A percentile compares a stretch with the other conserved stretches of the same genome.
phyloP scores from a whole-genome alignment of 805 yeast species.

The Candida ascalaphidarum region DNA sequence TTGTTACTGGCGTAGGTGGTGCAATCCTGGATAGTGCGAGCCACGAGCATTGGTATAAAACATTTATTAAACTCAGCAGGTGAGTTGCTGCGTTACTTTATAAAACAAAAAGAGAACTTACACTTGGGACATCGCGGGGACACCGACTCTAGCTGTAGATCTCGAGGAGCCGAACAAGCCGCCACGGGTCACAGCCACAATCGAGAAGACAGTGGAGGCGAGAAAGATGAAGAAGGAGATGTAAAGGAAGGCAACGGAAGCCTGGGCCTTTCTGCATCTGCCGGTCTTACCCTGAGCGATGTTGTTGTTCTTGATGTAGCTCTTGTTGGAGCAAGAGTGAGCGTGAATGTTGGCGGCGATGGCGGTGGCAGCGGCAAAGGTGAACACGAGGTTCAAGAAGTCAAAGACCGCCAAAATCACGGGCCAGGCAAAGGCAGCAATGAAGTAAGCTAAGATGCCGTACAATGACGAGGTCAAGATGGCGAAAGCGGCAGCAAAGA shows the following conservation, averaged over 20 bases:
- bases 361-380: slow-evolving; percentile 92
- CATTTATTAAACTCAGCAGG: too few species aligned
- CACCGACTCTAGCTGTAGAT: slow-evolving; percentile 66
- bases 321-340: slow-evolving; percentile 74
- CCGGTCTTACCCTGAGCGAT: slow-evolving; percentile 68
- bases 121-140: slow-evolving; percentile 86
- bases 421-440: slow-evolving; percentile 84
- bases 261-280: slow-evolving; percentile 96
- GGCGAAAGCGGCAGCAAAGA: slow-evolving; percentile 85
- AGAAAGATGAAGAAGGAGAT: slow-evolving; percentile 72
- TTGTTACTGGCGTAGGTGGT: too few species aligned
- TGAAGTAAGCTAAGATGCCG: slow-evolving; percentile 69
- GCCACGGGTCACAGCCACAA: slow-evolving; percentile 51
- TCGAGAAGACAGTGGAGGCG: slow-evolving; percentile 50
- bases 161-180: slow-evolving; percentile 32
- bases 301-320: slow-evolving; percentile 56
- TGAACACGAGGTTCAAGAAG: slow-evolving; percentile 83
- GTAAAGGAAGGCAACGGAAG: slow-evolving; percentile 73
- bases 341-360: slow-evolving; percentile 83
- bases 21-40: too few species aligned
- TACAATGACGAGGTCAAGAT: slow-evolving; percentile 72
- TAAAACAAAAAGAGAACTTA: too few species aligned
- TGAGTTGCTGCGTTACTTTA: too few species aligned
- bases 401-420: slow-evolving; percentile 65
- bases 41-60: too few species aligned